Base-by-base conservation (phyloP, 2,329 filamentous ascomycete species). In the Aspergillus proliferans region DNA sequence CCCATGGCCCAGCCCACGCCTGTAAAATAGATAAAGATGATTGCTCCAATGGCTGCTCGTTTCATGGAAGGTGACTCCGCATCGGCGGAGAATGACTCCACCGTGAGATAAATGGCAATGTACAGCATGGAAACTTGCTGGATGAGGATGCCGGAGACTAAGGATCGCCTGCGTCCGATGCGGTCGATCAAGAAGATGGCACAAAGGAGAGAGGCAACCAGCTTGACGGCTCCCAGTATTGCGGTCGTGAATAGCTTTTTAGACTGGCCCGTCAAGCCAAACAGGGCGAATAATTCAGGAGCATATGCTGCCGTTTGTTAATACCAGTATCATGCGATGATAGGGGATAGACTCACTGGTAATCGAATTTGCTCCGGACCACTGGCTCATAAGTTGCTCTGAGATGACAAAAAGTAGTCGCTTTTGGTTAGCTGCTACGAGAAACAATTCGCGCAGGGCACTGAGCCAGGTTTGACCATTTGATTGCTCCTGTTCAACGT, bases 101-200 rank as follows among this genome's bases (percentile, higher is more conserved):
- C 52, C 2, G 62, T 63, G 2, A 80, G 66, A 65, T 77, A 79
- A 42, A 78, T 71, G 14, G 75, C 76, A 65, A 79, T 74, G 61
- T 80, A 81, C 2, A 78, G 62, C 73, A 80, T 78, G n/a, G 73
- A 63, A 9, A 79, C n/a, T 1, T 72, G 61, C 49, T 79, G 76
- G 6, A 75, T 63, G 36, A 56, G 64, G 34, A 79, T 76, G 7
- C 77, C 77, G n/a, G 69, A 67, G 39, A 70, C 65, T 6, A 80
- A 67, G 1, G 76, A 68, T 12, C 75, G 67, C 68, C 88, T 88
- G 46, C 87, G 81, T 1, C 86, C 86, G 51, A 90, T 80, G 48
- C 83, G 80, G 58, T 90, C 87, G 57, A 90, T 85, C 2, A 90
- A 77, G 74, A 89, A 86, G 46, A 89, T 74, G 0, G 86, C 85